These are phyloP conservation scores for Sordaria brevicollis DNA, from an alignment of 495 filamentous ascomycete species.

Conservation along the genomic window DNA sequence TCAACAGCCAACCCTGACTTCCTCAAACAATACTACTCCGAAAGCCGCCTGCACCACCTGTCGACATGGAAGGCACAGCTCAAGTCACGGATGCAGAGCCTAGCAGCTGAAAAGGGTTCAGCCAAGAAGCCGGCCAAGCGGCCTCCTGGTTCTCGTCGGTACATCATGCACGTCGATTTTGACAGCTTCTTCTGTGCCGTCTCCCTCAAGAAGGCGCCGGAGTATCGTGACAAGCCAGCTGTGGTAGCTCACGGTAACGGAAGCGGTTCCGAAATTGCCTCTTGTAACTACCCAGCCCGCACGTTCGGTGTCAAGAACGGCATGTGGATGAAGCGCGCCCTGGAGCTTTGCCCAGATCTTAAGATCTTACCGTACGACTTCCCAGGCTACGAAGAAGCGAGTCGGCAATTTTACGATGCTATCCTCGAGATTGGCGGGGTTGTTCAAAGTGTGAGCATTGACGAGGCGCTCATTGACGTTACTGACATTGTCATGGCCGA, in stretches of 20 bases:
- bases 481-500: constrained; percentile 54
- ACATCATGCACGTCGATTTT: constrained; percentile 93
- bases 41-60: constrained; percentile 87
- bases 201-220: constrained; percentile 64
- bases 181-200: constrained; percentile 97
- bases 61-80: constrained; percentile 93
- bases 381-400: constrained; percentile 86
- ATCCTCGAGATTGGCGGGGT: constrained; percentile 70
- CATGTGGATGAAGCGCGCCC: constrained; percentile 95
- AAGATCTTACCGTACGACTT: constrained; percentile 90
- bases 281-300: constrained; percentile 89
- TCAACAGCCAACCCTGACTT: constrained; percentile 87
- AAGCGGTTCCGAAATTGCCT: constrained; percentile 85
- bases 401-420: constrained; percentile 72
- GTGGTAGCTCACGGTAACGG: constrained; percentile 83
- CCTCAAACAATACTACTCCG: constrained; percentile 83
- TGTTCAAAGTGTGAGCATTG: constrained; percentile 93
- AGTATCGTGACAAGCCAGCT: constrained; percentile 70
- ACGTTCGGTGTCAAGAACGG: constrained; percentile 84
- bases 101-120: constrained; percentile 51
- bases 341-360: constrained; percentile 72
- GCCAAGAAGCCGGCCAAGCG: constrained; percentile 26
- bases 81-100: constrained; percentile 72
- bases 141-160: constrained; percentile 56
- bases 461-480: constrained; percentile 82